Evolutionary conservation across 2,329 filamentous ascomycete genomes (phyloP), one percentile per base, ranked within the genome.

Genomic region (Alternaria sp.): DNA sequence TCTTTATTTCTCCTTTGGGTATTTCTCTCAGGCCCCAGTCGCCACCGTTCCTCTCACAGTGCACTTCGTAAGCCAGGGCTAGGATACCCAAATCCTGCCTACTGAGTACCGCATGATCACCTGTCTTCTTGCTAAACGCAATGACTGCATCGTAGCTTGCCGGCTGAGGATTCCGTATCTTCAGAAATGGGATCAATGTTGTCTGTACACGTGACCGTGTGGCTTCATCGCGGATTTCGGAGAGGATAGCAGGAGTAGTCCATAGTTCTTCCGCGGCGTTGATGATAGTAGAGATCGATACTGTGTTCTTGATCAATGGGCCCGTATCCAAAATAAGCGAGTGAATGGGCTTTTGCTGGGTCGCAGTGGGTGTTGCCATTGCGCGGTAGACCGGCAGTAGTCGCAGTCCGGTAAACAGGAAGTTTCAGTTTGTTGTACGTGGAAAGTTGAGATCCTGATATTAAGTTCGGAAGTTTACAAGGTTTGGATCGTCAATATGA

Each of bases 241-340:
- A 87, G 28, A 98, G 85, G 60, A 99, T 93, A 8, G 91, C 90
- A 0, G 94, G 94, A 0, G 95, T 92, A 1, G 94, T 97, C 74
- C 72, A 79, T 5, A 79, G 68, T 47, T 78, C 70, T 46, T 96
- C 90, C 51, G 93, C 90, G 77, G 93, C 89, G 41, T 88, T 86
- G 55, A 97, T 84, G 11, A 99, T 88, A 0, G 92, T 93, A 49
- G 93, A 96, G 23, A 96, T 88, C 11, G 92, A 85, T 12, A 95
- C 93, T 68, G 96, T 91, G 82, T 97, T 97, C 78, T 95, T 95
- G 79, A 99, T 94, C 64, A 99, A 89, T 8, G 95, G 94, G 25
- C 94, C 95, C 4, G 96, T 92, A 78, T 99, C 96, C 70, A 99
- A 87, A 26, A 98, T 87, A 55, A 98, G 88, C 58, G 90, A 91